Percentiles rank a stretch among this genome's conserved stretches.
phyloP scores from a whole-genome alignment of 331 rosid species.

The Acacia pycnantha region DNA sequence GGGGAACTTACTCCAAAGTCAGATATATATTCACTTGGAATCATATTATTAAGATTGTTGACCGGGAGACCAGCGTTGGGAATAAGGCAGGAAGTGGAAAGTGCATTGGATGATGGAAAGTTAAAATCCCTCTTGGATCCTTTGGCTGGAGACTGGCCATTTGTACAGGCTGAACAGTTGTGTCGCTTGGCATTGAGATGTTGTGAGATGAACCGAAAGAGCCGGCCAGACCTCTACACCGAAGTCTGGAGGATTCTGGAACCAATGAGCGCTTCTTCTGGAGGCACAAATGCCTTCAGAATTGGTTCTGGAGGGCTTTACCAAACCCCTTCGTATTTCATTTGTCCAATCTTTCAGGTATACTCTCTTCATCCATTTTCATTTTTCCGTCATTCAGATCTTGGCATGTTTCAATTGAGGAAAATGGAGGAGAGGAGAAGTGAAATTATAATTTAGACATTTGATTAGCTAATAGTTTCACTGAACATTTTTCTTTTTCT shows the following conservation, averaged over 20 bases:
- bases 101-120: constrained; percentile 65
- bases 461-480: background rate
- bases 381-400: background rate
- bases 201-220: constrained; percentile 68
- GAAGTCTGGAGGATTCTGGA: constrained; percentile 93
- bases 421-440: background rate
- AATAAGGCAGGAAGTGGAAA: constrained; percentile 72
- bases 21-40: constrained; percentile 92
- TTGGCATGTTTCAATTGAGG: background rate
- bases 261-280: constrained; percentile 86
- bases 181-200: constrained; percentile 84
- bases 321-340: constrained; percentile 79
- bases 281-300: constrained; percentile 59
- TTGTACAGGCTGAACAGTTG: constrained; percentile 91
- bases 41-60: constrained; percentile 70
- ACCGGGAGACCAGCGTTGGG: constrained; percentile 82
- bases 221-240: constrained; percentile 73
- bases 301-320: constrained; percentile 66
- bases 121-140: constrained; percentile 74
- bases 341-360: constrained; percentile 96
- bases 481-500: background rate
- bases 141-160: constrained; percentile 98
- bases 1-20: constrained; percentile 91
- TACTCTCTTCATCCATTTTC: constrained; percentile 17
- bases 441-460: background rate